Base-by-base conservation (phyloP, 257 asterid species). In the Dorcoceras hygrometricum region DNA sequence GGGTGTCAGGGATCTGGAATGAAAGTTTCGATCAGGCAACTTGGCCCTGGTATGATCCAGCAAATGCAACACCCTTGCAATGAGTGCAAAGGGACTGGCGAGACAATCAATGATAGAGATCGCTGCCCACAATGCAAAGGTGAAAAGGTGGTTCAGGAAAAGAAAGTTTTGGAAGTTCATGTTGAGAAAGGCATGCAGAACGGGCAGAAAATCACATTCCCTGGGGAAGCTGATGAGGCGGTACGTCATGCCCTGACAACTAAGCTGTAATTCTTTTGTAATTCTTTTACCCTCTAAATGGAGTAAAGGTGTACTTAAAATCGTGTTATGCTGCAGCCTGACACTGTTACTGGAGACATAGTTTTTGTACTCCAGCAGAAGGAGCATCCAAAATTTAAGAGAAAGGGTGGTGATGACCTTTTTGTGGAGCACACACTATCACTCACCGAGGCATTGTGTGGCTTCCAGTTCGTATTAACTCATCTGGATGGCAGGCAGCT, bases 221-320 rank as follows among this genome's bases (percentile, higher is more conserved):
- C 86, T 22, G 95, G 95, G n/a, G 92, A 83, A 55, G 95, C 95
- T 25, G 92, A 87, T 71, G 90, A 87, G 71, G 95, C 92, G 57
- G 95, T 87, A 74, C 31, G 87, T 9, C 89, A 54, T 91, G 95
- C 24, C 97, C 78, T 53, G 84, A 9, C 67, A 20, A 59, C n/a
- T 14, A 23, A 31, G 27, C 4, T 23, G 58, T 34, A 5, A 22
- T 39, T 10, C n/a, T n/a, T n/a, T n/a, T n/a, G n/a, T n/a, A n/a
- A n/a, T n/a, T n/a, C n/a, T n/a, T n/a, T 53, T 43, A 34, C 61
- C 76, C 60, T 62, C 28, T 23, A 58, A 28, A 43, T 56, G 50
- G 5, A 10, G n/a, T 39, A 18, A 0, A 39, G 63, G 31, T 50
- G 8, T 11, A 23, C 25, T 25, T 8, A 19, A 18, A 16, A 8